These are phyloP conservation scores for Coniochaeta sp. DNA, from an alignment of 2,329 filamentous ascomycete species.

Conservation along the genomic window DNA sequence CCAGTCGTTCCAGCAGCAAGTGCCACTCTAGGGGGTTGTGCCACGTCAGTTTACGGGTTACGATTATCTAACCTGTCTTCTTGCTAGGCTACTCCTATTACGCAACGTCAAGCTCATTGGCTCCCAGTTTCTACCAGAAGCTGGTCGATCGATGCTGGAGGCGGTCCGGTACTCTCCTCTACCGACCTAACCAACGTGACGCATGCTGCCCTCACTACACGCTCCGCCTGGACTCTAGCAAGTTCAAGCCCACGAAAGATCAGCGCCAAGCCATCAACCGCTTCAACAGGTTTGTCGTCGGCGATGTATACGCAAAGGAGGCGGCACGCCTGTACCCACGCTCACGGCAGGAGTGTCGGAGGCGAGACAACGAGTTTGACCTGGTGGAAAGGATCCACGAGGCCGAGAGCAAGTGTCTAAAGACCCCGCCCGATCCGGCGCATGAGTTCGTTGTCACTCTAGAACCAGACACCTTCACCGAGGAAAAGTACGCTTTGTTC, in stretches of 20 bases:
- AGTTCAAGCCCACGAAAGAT: conserved; percentile 60
- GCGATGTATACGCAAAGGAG: conserved; percentile 58
- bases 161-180: conserved; percentile 62
- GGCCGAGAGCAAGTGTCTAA: conserved; percentile 48
- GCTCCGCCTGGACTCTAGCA: conserved; percentile 59
- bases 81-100: conserved; percentile 65
- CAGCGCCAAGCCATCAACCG: conserved; percentile 70
- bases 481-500: conserved; percentile 69
- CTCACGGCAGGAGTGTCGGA: conserved; percentile 57
- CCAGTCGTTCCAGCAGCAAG: background rate
- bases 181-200: conserved; percentile 68
- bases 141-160: conserved; percentile 73
- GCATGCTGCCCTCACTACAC: conserved; percentile 93
- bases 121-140: conserved; percentile 59
- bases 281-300: conserved; percentile 62
- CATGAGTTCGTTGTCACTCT: conserved; percentile 63
- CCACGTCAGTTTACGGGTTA: background rate
- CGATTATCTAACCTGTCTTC: background rate
- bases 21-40: background rate
- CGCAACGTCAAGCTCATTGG: conserved; percentile 52
- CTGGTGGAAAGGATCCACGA: conserved; percentile 62
- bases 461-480: conserved; percentile 61
- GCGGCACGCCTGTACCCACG: conserved; percentile 57
- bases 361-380: conserved; percentile 60
- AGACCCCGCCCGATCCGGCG: conserved; percentile 53